Evolutionary conservation across 306 rosid species (phyloP).

Genomic region (Rosa persica): DNA sequence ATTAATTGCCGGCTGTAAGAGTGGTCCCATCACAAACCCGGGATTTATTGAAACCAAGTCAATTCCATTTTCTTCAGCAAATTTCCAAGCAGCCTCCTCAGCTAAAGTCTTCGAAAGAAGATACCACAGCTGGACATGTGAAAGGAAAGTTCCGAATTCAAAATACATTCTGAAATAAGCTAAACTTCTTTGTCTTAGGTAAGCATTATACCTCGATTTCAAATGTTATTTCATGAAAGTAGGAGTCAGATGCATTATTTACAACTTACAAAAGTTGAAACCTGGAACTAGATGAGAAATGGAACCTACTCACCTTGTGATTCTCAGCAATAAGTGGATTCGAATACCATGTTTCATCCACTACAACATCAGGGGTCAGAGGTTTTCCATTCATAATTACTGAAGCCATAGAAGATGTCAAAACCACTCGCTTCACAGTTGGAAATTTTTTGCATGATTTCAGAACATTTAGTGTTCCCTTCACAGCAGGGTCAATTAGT

Average conservation of each 20-base stretch:
- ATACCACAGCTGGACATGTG: slow-evolving; percentile 18
- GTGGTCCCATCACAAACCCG: slow-evolving; percentile 30
- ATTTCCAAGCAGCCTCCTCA: slow-evolving; percentile 40
- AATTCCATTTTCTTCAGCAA: slow-evolving; percentile 27
- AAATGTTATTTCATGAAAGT: neutral
- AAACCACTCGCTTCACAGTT: slow-evolving; percentile 18
- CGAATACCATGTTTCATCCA: slow-evolving; percentile 33
- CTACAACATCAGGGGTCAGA: slow-evolving; percentile 5
- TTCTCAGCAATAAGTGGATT: slow-evolving; percentile 18
- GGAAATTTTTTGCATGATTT: slow-evolving; percentile 21
- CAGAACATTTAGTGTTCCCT: slow-evolving; percentile 32
- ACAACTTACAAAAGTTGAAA: neutral
- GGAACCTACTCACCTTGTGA: slow-evolving; percentile 8
- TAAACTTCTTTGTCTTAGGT: neutral
- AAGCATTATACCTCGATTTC: neutral
- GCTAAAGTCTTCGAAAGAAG: slow-evolving; percentile 32
- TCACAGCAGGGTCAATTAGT: slow-evolving; percentile 34
- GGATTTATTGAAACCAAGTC: slow-evolving; percentile 32
- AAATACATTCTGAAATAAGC: neutral
- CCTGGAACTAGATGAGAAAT: neutral
- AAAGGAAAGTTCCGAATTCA: neutral
- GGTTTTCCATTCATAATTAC: slow-evolving; percentile 15
- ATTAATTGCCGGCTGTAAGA: slow-evolving; percentile 21
- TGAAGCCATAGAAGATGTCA: slow-evolving; percentile 34
- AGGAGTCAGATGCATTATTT: neutral